Evolutionary conservation across 768 basidiomycete species (phyloP).

Genomic region (Boletus bicolor): DNA sequence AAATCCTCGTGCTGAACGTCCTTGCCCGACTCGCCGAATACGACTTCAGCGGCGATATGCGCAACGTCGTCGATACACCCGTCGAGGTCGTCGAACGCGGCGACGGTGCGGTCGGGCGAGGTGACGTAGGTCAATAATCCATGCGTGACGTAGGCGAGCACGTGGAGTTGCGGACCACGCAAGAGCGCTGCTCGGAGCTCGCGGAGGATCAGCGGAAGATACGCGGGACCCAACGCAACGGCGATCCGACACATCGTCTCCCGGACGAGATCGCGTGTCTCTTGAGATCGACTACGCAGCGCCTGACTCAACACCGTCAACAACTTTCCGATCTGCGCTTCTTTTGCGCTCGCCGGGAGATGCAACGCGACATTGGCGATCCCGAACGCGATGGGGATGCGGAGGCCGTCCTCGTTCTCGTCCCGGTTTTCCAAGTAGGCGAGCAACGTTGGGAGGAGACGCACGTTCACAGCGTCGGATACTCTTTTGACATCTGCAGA

Average conservation of each 20-base stretch:
- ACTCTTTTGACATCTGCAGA: constrained; percentile 39
- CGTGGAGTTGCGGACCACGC: constrained; percentile 92
- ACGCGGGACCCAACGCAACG: constrained; percentile 64
- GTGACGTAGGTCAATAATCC: constrained; percentile 81
- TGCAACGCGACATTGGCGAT: constrained; percentile 81
- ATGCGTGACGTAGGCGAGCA: constrained; percentile 83
- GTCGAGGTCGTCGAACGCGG: constrained; percentile 64
- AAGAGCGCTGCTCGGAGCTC: constrained; percentile 82
- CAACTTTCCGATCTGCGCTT: constrained; percentile 69
- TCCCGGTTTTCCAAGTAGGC: constrained; percentile 81
- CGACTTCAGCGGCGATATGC: constrained; percentile 80
- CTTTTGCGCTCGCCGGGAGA: constrained; percentile 61
- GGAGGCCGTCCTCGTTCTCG: constrained; percentile 77
- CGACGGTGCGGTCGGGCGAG: constrained; percentile 46
- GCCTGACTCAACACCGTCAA: constrained; percentile 86
- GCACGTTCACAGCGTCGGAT: constrained; percentile 70
- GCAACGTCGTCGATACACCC: constrained; percentile 75
- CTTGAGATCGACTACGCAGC: constrained; percentile 90
- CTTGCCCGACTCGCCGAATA: constrained; percentile 92
- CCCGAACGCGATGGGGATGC: constrained; percentile 86
- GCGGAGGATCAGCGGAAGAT: constrained; percentile 68
- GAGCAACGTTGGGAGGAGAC: constrained; percentile 77
- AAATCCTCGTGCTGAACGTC: constrained; percentile 87
- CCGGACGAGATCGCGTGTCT: constrained; percentile 82
- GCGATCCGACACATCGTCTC: constrained; percentile 82